Conservation (phyloP, 1,139 yeast genomes). For the Candida smagusa region DNA sequence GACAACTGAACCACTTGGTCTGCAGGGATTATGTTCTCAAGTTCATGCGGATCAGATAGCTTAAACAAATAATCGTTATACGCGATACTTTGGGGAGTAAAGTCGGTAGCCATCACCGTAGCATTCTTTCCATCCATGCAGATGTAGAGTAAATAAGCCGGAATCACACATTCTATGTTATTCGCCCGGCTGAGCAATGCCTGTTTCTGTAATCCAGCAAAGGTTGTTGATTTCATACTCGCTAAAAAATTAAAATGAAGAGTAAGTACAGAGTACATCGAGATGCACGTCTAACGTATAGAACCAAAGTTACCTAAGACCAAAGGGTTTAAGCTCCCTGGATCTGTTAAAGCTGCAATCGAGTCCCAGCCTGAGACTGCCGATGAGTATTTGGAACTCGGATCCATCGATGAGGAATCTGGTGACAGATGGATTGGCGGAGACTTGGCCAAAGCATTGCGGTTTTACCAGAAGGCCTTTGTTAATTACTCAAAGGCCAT, state of each 20-base stretch:
- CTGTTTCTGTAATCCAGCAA: no score
- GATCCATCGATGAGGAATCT: conserved; percentile 49
- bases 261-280: background rate
- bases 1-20: conserved; percentile 1
- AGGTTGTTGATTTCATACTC: no score
- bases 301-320: conserved; percentile 21
- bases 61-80: background rate
- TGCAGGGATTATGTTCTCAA: background rate
- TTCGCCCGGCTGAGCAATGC: no score
- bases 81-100: background rate
- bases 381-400: conserved; percentile 48
- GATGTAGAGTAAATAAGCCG: conserved; percentile 3
- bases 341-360: conserved; percentile 10
- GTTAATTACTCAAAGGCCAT: conserved; percentile 31
- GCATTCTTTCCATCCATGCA: conserved; percentile 1
- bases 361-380: conserved; percentile 28
- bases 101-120: conserved; percentile 3
- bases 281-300: background rate
- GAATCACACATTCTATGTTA: conserved; percentile 3
- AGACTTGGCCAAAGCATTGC: conserved; percentile 48
- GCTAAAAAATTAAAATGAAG: no score
- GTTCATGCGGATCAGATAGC: background rate
- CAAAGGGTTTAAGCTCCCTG: conserved; percentile 12
- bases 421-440: conserved; percentile 60
- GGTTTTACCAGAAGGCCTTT: conserved; percentile 53